Evolutionary conservation across 306 rosid species (phyloP).

Genomic region (Lotus japonicus): DNA sequence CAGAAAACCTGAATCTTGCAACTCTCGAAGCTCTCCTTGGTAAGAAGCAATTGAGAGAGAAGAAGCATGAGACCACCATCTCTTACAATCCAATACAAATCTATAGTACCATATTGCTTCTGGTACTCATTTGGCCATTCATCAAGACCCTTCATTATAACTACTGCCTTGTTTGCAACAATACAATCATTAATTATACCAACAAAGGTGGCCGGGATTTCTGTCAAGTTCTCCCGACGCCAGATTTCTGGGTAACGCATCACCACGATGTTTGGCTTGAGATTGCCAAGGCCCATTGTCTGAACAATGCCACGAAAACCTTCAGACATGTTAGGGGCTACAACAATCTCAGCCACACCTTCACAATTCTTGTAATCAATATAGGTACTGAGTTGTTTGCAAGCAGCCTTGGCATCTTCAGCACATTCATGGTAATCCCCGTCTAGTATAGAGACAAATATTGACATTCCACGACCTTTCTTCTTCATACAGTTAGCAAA

Average conservation of each 20-base stretch:
- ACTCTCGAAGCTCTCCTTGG: constrained; percentile 87
- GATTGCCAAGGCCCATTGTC: constrained; percentile 99
- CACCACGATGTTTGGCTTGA: constrained; percentile 95
- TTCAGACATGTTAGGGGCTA: constrained; percentile 87
- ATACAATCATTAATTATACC: constrained; percentile 93
- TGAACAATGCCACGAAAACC: constrained; percentile 95
- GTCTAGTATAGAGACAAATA: constrained; percentile 86
- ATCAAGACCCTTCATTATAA: constrained; percentile 92
- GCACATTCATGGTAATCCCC: constrained; percentile 95
- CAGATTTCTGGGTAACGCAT: constrained; percentile 99
- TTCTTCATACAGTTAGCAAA: constrained; percentile 98
- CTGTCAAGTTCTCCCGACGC: constrained; percentile 94
- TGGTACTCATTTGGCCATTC: constrained; percentile 99
- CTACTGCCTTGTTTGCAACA: constrained; percentile 98
- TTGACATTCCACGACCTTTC: constrained; percentile 98
- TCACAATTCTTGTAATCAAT: constrained; percentile 96
- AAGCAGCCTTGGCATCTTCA: constrained; percentile 89
- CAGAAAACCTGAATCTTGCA: constrained; percentile 98
- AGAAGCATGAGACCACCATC: constrained; percentile 99
- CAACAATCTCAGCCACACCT: constrained; percentile 99
- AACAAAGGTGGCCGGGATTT: constrained; percentile 84
- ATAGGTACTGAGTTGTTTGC: constrained; percentile 88
- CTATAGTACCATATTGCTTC: constrained; percentile 94
- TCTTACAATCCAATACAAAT: constrained; percentile 96
- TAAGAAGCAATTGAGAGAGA: constrained; percentile 95